Conservation (phyloP, 139 green algal species). For the Raphidocelis subcapitata region DNA sequence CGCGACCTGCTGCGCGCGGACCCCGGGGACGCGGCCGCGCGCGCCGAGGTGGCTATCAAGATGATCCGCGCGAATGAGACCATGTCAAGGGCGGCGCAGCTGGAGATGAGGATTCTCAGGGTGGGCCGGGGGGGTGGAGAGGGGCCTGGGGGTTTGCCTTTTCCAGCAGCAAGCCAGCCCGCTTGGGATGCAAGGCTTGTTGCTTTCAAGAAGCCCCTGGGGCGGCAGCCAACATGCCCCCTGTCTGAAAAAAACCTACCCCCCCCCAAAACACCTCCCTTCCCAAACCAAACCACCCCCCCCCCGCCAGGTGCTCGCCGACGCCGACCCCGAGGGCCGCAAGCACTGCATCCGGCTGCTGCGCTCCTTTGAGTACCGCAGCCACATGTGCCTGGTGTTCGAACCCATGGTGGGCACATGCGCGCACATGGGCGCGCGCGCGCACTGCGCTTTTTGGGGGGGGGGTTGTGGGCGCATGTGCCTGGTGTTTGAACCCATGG, state of each 20-base stretch:
- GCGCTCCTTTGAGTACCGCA: slow-evolving; percentile 90
- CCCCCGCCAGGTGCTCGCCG: slow-evolving; percentile 62
- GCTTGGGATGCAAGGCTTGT: no score
- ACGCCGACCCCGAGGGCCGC: slow-evolving; percentile 80
- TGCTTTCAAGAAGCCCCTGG: no score
- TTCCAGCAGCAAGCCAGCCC: no score
- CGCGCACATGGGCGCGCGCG: no score
- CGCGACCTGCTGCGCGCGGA: slow-evolving; percentile 55
- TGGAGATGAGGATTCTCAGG: slow-evolving; percentile 23
- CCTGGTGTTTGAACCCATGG: slow-evolving; percentile 6
- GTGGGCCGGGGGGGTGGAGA: no score
- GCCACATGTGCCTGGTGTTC: slow-evolving; percentile 97
- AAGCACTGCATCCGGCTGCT: slow-evolving; percentile 92
- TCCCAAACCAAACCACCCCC: no score
- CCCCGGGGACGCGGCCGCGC: not conserved
- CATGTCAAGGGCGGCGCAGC: slow-evolving; percentile 81
- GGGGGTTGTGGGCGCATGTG: not conserved
- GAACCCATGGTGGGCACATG: slow-evolving; percentile 77
- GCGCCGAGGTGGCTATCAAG: slow-evolving; percentile 86
- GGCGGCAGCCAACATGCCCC: no score
- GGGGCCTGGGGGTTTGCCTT: no score
- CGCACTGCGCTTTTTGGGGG: no score
- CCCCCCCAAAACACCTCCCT: no score
- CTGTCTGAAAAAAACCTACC: no score
- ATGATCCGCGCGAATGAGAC: slow-evolving; percentile 77